Percentiles rank a stretch among this genome's conserved stretches.
These are phyloP conservation scores for Camellia granthamiana DNA, from an alignment of 148 eudicot genomes.

Conservation along the genomic window DNA sequence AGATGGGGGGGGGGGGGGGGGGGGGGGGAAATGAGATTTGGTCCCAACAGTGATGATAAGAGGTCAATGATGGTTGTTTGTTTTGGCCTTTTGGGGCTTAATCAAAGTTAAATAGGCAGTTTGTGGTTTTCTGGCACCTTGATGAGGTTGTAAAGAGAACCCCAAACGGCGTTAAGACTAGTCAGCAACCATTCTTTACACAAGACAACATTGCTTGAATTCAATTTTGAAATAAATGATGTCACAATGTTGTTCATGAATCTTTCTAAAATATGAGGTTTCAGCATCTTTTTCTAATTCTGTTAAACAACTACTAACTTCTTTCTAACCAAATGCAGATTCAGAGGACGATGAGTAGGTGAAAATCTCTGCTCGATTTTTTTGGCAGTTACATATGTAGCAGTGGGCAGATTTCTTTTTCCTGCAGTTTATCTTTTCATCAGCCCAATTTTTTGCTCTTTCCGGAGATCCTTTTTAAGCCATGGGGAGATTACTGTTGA, in stretches of 20 bases:
- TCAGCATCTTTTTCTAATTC: background rate
- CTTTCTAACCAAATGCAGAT: slow-evolving; percentile 28
- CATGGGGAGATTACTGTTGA: slow-evolving; percentile 7
- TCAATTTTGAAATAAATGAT: too few species aligned
- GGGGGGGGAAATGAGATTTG: background rate
- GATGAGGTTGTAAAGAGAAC: too few species aligned
- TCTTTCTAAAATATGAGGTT: background rate
- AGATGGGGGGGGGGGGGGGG: background rate
- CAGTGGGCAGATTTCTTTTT: background rate
- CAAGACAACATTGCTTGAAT: too few species aligned
- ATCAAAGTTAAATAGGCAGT: too few species aligned
- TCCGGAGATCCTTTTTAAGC: background rate
- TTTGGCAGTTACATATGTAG: background rate
- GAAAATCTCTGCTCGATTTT: slow-evolving; percentile 3
- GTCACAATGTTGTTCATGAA: too few species aligned
- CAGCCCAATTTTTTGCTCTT: background rate
- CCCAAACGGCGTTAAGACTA: too few species aligned
- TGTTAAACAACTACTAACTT: background rate
- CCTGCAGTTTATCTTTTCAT: background rate
- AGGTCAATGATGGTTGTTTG: too few species aligned
- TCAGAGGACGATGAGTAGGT: slow-evolving; percentile 47
- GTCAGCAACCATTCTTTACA: too few species aligned
- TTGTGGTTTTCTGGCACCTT: too few species aligned
- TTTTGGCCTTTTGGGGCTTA: too few species aligned
- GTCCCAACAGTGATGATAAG: background rate